These are phyloP conservation scores for Fusarium sp. DNA, from an alignment of 2,329 filamentous ascomycete genomes.

Conservation along the genomic window DNA sequence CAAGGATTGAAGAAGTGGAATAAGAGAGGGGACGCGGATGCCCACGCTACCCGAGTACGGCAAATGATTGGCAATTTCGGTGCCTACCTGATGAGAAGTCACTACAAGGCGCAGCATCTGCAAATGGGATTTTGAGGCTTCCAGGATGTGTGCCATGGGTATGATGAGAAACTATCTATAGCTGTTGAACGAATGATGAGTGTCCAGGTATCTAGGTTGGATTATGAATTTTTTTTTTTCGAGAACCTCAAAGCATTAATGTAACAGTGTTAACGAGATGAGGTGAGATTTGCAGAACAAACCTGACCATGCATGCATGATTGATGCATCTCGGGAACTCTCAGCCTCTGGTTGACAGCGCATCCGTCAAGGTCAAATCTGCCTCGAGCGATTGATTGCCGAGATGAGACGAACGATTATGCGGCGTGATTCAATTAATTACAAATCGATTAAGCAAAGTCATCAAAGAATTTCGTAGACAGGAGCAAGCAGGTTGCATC, in stretches of 20 bases:
- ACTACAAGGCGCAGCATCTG: conserved; percentile 28
- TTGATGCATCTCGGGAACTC: conserved; percentile 5
- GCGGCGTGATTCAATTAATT: conserved; percentile 12
- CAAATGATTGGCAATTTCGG: conserved; percentile 45
- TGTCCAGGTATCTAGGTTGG: neutral
- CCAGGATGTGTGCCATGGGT: neutral
- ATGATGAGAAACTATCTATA: neutral
- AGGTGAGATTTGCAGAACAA: conserved; percentile 3
- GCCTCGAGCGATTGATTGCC: conserved; percentile 21
- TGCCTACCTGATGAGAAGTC: conserved; percentile 34
- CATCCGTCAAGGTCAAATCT: conserved; percentile 24
- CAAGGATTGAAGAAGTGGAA: conserved; percentile 71
- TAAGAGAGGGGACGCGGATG: conserved; percentile 50
- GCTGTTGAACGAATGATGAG: neutral
- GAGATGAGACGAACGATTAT: conserved; percentile 28
- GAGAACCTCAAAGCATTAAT: conserved; percentile 11
- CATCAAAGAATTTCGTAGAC: neutral
- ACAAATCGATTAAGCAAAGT: neutral
- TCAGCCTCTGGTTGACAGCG: conserved; percentile 9
- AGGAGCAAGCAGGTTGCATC: neutral
- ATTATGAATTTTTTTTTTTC: neutral
- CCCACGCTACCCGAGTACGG: conserved; percentile 29
- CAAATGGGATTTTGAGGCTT: conserved; percentile 20
- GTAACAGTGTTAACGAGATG: conserved; percentile 14
- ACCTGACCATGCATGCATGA: neutral